Percentiles rank a stretch among this genome's conserved stretches.
Evolutionary conservation across 2,329 filamentous ascomycete genomes (phyloP).

Genomic region (Pseudogymnoascus sp.): DNA sequence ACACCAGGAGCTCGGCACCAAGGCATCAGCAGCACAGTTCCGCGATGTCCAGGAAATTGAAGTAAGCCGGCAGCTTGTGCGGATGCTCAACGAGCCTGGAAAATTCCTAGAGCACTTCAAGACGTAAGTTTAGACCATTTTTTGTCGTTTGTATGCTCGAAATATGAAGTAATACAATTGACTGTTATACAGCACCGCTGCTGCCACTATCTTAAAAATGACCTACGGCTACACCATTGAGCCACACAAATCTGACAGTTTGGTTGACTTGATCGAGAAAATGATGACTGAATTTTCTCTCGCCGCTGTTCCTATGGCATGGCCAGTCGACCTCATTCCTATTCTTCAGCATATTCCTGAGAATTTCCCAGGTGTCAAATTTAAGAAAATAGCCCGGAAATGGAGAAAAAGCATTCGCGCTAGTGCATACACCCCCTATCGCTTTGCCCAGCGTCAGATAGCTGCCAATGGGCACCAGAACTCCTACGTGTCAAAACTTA

Average conservation of each 20-base stretch:
- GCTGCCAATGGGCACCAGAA: not conserved
- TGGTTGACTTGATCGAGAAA: conserved; percentile 13
- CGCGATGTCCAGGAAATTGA: conserved; percentile 17
- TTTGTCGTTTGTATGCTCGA: not conserved
- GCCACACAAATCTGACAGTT: conserved; percentile 9
- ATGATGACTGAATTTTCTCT: conserved; percentile 16
- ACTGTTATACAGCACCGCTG: conserved; percentile 8
- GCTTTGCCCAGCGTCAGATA: conserved; percentile 12
- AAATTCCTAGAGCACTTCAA: conserved; percentile 19
- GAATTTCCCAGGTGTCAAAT: conserved; percentile 12
- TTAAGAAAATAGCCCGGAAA: conserved; percentile 13
- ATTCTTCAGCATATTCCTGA: conserved; percentile 13
- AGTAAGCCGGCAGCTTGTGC: conserved; percentile 16
- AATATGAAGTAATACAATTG: not conserved
- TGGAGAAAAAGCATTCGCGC: conserved; percentile 13
- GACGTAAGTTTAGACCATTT: conserved; percentile 14
- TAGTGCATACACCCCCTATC: conserved; percentile 13
- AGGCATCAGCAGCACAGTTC: conserved; percentile 19
- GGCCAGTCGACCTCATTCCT: conserved; percentile 14
- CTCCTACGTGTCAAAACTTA: conserved; percentile 15
- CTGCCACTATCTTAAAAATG: conserved; percentile 13
- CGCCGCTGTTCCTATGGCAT: conserved; percentile 12
- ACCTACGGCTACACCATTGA: conserved; percentile 15
- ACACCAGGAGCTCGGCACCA: conserved; percentile 28
- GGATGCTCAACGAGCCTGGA: conserved; percentile 15